These are phyloP conservation scores for Citrus hindsii DNA, from an alignment of 345 rosid species.

Conservation along the genomic window DNA sequence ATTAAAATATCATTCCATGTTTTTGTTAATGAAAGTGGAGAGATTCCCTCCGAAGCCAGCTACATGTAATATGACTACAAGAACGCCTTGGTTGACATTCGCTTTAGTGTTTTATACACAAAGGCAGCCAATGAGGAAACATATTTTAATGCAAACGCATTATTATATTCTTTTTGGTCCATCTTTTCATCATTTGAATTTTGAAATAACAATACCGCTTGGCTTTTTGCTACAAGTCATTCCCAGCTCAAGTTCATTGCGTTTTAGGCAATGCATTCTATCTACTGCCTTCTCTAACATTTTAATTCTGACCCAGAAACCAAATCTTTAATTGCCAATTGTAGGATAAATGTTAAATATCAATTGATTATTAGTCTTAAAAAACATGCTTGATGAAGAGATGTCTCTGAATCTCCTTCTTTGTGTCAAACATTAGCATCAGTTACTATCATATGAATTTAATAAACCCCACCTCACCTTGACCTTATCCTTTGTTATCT, in stretches of 20 bases:
- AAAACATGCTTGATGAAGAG: not conserved
- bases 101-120: not conserved
- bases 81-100: not conserved
- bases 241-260: not conserved
- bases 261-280: not conserved
- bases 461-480: not conserved
- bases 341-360: not conserved
- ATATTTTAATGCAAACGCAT: too few species aligned
- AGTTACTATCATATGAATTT: not conserved
- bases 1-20: too few species aligned
- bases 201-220: too few species aligned
- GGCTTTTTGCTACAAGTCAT: not conserved
- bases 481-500: not conserved
- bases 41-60: too few species aligned
- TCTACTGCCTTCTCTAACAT: not conserved
- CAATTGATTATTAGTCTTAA: not conserved
- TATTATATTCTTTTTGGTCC: not conserved
- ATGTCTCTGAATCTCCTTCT: not conserved
- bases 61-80: too few species aligned
- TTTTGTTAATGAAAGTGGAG: too few species aligned
- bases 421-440: not conserved
- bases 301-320: not conserved
- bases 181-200: too few species aligned
- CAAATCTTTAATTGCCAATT: not conserved
- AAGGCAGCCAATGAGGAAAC: not conserved